Base-by-base conservation (phyloP, 2,329 filamentous ascomycete genomes). In the Aspergillus arachidicola region DNA sequence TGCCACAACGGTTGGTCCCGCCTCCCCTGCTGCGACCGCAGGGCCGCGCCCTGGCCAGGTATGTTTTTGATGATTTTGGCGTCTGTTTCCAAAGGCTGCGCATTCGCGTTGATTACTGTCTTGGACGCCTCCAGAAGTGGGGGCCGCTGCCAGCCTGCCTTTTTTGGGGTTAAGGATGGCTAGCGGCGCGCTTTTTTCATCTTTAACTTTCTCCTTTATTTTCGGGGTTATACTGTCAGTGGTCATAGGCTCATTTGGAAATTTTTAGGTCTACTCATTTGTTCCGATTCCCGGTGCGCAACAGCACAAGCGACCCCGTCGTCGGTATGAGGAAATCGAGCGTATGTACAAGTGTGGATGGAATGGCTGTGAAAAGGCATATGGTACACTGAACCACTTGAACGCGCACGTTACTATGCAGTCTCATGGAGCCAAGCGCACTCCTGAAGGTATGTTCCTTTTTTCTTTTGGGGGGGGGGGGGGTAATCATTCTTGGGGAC, bases 331-430 rank as follows among this genome's bases (percentile, higher is more conserved):
- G 80, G 95, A 99, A 78, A 99, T 99, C 72, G 95, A 99, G 83
- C 90, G 95, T 75, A 98, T 99, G 95, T 98, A 99, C 84, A 98
- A 98, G 80, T 99, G 95, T 75, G 95, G 94, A 30, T 98, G 93
- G 92, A 94, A 97, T 69, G 94, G 94, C 10, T 99, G 95, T 75
- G 95, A 99, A 80, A 99, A 99, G 82, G 95, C 95, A 3, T 99
- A 99, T 71, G 95, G 95, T 64, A 99, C 95, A 55, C 82, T 99
- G 66, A 99, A 99, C 79, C 95, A 99, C 77, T 79, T 99, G 71
- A 99, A 99, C 75, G 95, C 95, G 45, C 95, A 99, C 75, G 95
- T 99, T 56, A 98, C 95, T 16, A 98, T 98, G 95, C 95, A 99
- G 79, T 95, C 92, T 65, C 95, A 99, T 73, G 95, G 95, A 12